Evolutionary conservation across 169 alveolate species (phyloP).

Genomic region (Besnoitia besnoiti): DNA sequence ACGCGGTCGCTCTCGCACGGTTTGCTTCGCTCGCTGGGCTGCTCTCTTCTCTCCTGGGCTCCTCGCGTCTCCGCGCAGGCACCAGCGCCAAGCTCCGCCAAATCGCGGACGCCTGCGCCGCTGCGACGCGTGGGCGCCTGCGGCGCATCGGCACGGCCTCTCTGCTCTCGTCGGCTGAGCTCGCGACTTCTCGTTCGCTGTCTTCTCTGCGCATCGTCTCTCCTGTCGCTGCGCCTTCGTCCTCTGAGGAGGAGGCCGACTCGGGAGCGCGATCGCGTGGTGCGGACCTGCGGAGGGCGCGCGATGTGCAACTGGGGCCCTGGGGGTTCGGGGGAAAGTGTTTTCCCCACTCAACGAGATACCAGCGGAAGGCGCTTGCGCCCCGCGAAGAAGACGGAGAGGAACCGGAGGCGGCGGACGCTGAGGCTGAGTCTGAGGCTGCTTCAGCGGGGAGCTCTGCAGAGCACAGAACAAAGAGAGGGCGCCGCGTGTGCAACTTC

Average conservation of each 20-base stretch:
- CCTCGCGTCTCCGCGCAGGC: neutral
- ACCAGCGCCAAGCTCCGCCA: neutral
- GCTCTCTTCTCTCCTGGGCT: neutral
- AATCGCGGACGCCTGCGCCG: neutral
- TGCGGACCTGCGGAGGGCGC: no score
- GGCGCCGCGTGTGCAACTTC: neutral
- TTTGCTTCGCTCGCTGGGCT: neutral
- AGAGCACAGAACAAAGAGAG: no score
- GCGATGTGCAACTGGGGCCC: neutral
- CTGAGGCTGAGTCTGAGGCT: no score
- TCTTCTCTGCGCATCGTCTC: neutral
- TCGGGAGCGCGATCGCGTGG: neutral
- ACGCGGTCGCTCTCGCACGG: neutral
- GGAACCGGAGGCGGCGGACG: no score
- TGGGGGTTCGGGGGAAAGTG: conserved; percentile 1
- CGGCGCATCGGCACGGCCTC: no score
- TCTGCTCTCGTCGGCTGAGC: no score
- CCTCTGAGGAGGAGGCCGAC: neutral
- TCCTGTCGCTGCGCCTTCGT: no score
- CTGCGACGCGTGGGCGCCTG: neutral
- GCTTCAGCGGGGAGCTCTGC: no score
- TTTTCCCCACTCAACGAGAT: neutral
- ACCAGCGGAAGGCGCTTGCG: neutral
- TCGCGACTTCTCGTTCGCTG: no score
- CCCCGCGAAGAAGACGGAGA: neutral